Evolutionary conservation across 768 basidiomycete species (phyloP).

Genomic region (Suillus luteus): DNA sequence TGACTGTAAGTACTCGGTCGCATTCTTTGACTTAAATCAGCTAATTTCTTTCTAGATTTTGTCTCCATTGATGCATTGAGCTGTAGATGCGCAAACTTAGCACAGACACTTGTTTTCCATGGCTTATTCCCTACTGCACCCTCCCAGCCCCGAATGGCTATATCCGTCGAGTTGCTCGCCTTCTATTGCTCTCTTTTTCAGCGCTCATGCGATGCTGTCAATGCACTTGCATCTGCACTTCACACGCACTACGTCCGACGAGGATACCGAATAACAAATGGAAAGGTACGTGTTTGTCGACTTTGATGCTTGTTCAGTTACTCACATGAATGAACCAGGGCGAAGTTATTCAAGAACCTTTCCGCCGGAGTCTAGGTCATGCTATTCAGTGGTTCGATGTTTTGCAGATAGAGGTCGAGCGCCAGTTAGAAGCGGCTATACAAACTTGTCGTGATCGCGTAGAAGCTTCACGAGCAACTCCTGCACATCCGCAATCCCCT

Average conservation of each 20-base stretch:
- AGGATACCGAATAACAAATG: background rate
- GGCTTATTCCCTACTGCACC: conserved; percentile 37
- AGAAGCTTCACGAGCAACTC: background rate
- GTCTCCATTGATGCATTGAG: conserved; percentile 7
- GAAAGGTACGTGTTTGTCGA: conserved; percentile 5
- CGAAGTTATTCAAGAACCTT: conserved; percentile 29
- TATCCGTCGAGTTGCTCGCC: conserved; percentile 33
- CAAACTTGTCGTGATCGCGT: conserved; percentile 5
- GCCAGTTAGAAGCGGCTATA: conserved; percentile 14
- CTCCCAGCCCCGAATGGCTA: conserved; percentile 16
- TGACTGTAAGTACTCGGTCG: background rate
- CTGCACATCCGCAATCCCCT: no score
- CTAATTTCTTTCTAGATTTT: conserved; percentile 20
- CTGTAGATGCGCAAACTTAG: conserved; percentile 27
- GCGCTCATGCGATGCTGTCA: conserved; percentile 14
- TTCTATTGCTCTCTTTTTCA: conserved; percentile 38
- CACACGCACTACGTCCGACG: background rate
- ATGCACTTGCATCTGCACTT: conserved; percentile 10
- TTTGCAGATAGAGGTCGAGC: conserved; percentile 19
- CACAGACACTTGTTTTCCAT: conserved; percentile 27
- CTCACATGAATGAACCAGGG: background rate
- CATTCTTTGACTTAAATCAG: background rate
- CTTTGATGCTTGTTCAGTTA: background rate
- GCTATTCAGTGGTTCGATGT: conserved; percentile 33
- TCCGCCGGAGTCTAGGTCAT: conserved; percentile 29